These are phyloP conservation scores for Neurospora sp. DNA, from an alignment of 495 filamentous ascomycete species.

Conservation along the genomic window DNA sequence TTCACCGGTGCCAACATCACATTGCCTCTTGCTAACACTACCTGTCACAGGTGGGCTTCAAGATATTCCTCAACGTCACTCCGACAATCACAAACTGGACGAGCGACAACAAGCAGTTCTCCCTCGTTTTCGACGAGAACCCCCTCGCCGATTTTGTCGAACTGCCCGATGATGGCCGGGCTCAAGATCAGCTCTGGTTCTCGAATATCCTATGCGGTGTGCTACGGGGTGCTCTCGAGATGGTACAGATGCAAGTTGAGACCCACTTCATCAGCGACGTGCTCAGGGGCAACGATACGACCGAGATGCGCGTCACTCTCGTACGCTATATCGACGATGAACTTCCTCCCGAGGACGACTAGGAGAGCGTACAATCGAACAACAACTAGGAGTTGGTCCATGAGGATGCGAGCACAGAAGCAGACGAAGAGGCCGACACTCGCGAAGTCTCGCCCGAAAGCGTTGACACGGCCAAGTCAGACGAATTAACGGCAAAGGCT, in stretches of 20 bases:
- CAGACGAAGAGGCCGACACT: neutral
- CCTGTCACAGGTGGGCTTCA: constrained; percentile 73
- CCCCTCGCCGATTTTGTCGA: constrained; percentile 96
- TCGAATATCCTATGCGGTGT: constrained; percentile 96
- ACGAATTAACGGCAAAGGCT: neutral
- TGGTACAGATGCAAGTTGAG: constrained; percentile 99
- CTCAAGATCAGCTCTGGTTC: constrained; percentile 96
- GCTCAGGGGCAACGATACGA: constrained; percentile 85
- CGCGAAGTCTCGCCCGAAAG: neutral
- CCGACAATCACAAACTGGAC: constrained; percentile 93
- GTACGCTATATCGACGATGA: constrained; percentile 96
- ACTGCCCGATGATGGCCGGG: constrained; percentile 87
- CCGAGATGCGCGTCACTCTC: constrained; percentile 91
- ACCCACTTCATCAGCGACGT: constrained; percentile 95
- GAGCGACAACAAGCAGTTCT: constrained; percentile 91
- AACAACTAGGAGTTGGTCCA: neutral
- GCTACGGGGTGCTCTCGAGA: constrained; percentile 82
- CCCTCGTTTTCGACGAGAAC: constrained; percentile 92
- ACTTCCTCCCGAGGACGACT: constrained; percentile 93
- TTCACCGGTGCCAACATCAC: neutral
- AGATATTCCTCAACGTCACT: constrained; percentile 98
- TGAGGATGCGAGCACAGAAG: neutral
- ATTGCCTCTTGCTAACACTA: neutral
- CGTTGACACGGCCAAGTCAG: neutral
- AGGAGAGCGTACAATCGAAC: constrained; percentile 5